Base-by-base conservation (phyloP, 1,284 basidiomycete species). In the Ceratobasidium sp. region DNA sequence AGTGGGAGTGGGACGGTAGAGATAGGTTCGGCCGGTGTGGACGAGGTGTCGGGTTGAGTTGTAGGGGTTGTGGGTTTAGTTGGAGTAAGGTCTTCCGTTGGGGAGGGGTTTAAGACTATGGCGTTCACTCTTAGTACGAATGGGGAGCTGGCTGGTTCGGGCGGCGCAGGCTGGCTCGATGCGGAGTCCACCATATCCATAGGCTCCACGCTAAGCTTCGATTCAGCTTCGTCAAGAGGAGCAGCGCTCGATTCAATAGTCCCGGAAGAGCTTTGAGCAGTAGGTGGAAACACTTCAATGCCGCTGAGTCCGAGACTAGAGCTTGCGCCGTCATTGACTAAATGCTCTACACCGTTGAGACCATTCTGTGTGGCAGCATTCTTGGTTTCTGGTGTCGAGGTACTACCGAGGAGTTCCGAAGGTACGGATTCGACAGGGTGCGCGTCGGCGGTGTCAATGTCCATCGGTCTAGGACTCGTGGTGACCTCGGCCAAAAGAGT, bases 1-100 rank as follows among this genome's bases (percentile, higher is more conserved):
- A 76, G 72, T 23, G 72, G 61, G 2, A 76, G 46, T 4, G 72
- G 61, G 15, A 23, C 12, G 60, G 42, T 23, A 46, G 72, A 1
- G 49, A 39, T 20, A n/a, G 44, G 28, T 40, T 28, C 23, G 53
- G 53, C 7, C 12, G 40, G 46, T 28, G 69, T 58, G 39, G 69
- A 1, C 40, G 69, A 20, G 42, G 23, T 3, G 60, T n/a, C n/a
- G 33, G 64, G 49, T 28, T 46, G 42, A n/a, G 49, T 3, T 23
- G 49, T 28, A 26, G 33, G 33, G 33, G 33, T 33, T 33, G 33
- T 33, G 4, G 33, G 33, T 33, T 26, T 15, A 39, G 1, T 61
- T n/a, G 58, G 13, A 26, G 58, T 18, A 15, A 61, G 58, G 4
- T 26, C 46, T 49, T 49, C 46, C 46, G 33, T 33, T 33, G 33